Evolutionary conservation across 495 filamentous ascomycete species (phyloP), one percentile per base, ranked within the genome.

Genomic region (Corynascus novoguineensis): DNA sequence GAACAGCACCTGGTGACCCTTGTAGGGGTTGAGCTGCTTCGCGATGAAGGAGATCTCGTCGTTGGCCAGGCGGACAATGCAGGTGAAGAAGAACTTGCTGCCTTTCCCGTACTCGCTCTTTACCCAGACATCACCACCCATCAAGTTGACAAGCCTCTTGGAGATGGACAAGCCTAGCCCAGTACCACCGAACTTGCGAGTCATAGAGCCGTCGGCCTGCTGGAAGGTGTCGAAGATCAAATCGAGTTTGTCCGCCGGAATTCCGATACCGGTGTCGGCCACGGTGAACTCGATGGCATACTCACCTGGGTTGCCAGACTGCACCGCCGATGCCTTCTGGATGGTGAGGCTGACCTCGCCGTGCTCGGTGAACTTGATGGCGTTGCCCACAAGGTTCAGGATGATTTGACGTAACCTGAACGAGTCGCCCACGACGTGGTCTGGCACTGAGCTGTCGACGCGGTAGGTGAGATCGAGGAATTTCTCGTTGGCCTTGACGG

Each of bases 191-290:
- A 99, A 99, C 63, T 95, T 90, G 58, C 93, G 81, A 10, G 93
- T 99, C 64, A 95, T 99, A 9, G 92, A 97, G 31, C 93, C 93
- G 73, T 99, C 93, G 10, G 93, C 93, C 75, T 99, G 93, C 66
- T 96, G 95, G 84, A 99, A 99, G 14, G 93, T 99, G 71, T 97
- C 93, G 68, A 99, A 99, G 70, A 99, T 99, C 56, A 97, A 74
- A 69, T 97, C 91, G 25, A 97, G 83, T 75, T 99, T 99, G 68
- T 97, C 93, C 48, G 86, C 80, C 67, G 92, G 89, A 59, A 99
- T 97, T 63, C 93, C 93, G 66, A 99, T 99, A 50, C 93, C 93
- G 24, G 95, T 99, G 67, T 99, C 93, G 3, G 90, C 88, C 35
- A 99, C 93, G 17, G 92, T 88, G 72, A 99, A 97, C 69, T 97